Evolutionary conservation across 441 rosid species (phyloP).

Genomic region (Gossypium aridum): DNA sequence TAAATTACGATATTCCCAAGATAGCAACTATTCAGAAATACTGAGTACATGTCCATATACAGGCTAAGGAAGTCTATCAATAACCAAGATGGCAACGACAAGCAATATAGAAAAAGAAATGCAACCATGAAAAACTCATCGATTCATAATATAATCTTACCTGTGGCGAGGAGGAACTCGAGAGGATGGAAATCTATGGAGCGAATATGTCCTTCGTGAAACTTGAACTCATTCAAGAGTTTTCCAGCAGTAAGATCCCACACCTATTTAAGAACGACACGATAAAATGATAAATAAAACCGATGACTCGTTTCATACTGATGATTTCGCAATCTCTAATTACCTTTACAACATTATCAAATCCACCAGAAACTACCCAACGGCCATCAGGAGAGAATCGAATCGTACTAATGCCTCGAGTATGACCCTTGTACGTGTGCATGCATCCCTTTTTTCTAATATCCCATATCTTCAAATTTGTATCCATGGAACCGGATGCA

Average conservation of each 20-base stretch:
- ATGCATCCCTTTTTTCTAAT: slow-evolving; percentile 88
- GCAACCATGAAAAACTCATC: background rate
- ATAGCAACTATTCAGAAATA: background rate
- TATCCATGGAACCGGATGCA: slow-evolving; percentile 87
- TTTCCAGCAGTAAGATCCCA: slow-evolving; percentile 99
- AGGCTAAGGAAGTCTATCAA: background rate
- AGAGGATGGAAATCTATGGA: slow-evolving; percentile 93
- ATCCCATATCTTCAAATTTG: slow-evolving; percentile 91
- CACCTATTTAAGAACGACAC: slow-evolving; percentile 37
- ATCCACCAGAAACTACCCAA: slow-evolving; percentile 98
- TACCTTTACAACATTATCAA: slow-evolving; percentile 87
- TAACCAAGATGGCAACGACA: slow-evolving; percentile 1
- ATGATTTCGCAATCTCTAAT: slow-evolving; percentile 6
- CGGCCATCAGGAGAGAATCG: slow-evolving; percentile 96
- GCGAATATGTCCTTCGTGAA: slow-evolving; percentile 79
- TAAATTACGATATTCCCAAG: background rate
- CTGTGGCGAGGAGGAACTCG: slow-evolving; percentile 95
- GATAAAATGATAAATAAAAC: slow-evolving; percentile 7
- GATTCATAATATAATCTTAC: slow-evolving; percentile 27
- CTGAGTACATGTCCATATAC: background rate
- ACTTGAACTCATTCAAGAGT: slow-evolving; percentile 90
- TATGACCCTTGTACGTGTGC: slow-evolving; percentile 93
- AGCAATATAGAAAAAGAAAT: background rate
- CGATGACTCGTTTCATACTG: background rate
- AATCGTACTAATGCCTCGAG: slow-evolving; percentile 66